Evolutionary conservation across 2,329 filamentous ascomycete genomes (phyloP), one percentile per base, ranked within the genome.

Genomic region (Dactylella cylindrospora): DNA sequence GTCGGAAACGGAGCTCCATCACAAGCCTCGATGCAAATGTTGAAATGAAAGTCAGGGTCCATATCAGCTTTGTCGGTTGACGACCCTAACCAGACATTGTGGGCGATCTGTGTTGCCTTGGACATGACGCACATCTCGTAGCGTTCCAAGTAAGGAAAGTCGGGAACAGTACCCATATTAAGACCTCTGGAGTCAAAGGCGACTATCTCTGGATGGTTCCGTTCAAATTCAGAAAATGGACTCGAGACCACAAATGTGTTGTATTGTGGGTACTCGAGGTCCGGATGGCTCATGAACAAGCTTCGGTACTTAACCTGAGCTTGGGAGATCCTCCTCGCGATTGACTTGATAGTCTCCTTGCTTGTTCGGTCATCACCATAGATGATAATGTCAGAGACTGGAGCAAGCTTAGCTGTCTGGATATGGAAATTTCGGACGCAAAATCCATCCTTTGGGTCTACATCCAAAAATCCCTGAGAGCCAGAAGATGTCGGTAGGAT

Each of bases 401-500:
- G 82, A 50, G 90, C 90, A 66, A 88, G 77, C 72, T 98, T 98
- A 57, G 86, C 86, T 0, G 88, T 81, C 73, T 98, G 93, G 31
- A 97, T 97, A 69, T 97, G 91, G 71, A 98, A 98, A 72, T 97
- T 97, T 38, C 93, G 83, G 35, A 97, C 90, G 3, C 89, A 95
- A 71, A 97, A 97, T 6, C 93, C 93, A 66, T 95, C 88, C 52
- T 77, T 80, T 1, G 93, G 93, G 70, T 98, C 93, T 32, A 85
- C 80, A 35, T 95, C 88, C 62, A 90, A 75, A 70, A 98, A 95
- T 17, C 83, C 78, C 74, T 73, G 9, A 76, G 73, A n/a, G 73
- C 70, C 44, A 22, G 50, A 47, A n/a, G 69, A 49, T 15, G 76
- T 68, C 29, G 82, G 78, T 54, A 97, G 73, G 36, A 97, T 78